Evolutionary conservation across 179 eudicot genomes (phyloP).

Genomic region (Spinacia oleracea): DNA sequence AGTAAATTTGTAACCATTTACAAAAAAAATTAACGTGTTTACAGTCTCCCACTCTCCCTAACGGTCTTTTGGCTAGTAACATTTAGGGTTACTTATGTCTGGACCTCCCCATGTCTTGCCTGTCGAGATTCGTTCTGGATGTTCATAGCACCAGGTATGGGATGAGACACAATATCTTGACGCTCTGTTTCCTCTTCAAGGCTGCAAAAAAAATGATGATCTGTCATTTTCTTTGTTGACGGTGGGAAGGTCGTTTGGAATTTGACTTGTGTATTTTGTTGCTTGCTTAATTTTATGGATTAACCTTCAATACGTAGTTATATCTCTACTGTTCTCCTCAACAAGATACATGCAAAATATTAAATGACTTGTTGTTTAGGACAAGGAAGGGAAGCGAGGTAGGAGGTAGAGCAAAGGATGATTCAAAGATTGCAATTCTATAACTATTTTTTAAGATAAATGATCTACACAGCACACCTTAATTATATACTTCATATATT

Average conservation of each 20-base stretch:
- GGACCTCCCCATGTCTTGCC: not conserved
- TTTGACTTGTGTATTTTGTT: not conserved
- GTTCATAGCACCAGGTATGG: not conserved
- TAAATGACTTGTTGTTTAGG: not conserved
- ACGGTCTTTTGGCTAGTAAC: not conserved
- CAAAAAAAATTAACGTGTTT: not conserved
- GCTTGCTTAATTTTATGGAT: not conserved
- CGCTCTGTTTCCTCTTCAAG: not conserved
- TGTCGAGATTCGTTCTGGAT: not conserved
- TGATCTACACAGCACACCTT: not conserved
- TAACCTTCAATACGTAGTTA: not conserved
- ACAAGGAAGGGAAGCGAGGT: not conserved
- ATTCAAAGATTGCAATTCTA: not conserved
- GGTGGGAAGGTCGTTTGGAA: not conserved
- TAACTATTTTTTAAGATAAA: not conserved
- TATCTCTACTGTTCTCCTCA: not conserved
- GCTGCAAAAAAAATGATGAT: not conserved
- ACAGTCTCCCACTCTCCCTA: not conserved
- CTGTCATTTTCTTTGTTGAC: not conserved
- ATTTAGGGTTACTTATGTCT: not conserved
- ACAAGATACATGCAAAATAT: not conserved
- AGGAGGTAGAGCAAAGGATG: not conserved
- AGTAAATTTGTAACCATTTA: not conserved
- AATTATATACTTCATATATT: not conserved
- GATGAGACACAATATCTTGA: not conserved